phyloP scores from a whole-genome alignment of 805 yeast species.

The Candida schatavii region DNA sequence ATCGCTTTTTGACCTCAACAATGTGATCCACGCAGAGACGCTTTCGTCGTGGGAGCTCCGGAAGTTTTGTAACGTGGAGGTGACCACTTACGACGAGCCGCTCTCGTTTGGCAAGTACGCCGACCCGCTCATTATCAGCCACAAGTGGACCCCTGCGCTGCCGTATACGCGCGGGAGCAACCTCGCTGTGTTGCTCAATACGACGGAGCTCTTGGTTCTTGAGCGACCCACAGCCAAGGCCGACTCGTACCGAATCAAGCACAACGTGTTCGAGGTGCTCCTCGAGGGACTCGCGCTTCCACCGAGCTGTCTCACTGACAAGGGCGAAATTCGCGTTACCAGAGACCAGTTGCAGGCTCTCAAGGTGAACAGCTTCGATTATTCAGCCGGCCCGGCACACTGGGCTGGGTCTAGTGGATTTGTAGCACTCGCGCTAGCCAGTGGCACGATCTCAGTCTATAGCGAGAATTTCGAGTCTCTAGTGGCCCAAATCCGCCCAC shows the following conservation, averaged over 20 bases:
- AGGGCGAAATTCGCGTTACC: constrained; percentile 18
- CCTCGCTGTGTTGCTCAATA: constrained; percentile 34
- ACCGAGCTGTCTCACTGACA: constrained; percentile 13
- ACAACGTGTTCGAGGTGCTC: constrained; percentile 26
- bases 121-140: constrained; percentile 33
- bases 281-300: constrained; percentile 19
- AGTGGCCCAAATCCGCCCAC: background rate
- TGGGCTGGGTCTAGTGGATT: background rate
- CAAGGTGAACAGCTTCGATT: constrained; percentile 26
- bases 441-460: background rate
- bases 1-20: constrained; percentile 22
- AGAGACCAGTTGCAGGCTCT: constrained; percentile 20
- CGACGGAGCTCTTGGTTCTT: constrained; percentile 36
- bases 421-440: background rate
- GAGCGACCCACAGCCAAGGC: constrained; percentile 22
- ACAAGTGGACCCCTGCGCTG: constrained; percentile 31
- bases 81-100: constrained; percentile 24
- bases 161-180: constrained; percentile 23
- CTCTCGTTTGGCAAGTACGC: constrained; percentile 29
- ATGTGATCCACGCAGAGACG: constrained; percentile 26
- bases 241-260: constrained; percentile 21
- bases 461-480: background rate
- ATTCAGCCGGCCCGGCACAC: constrained; percentile 13
- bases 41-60: constrained; percentile 28
- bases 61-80: constrained; percentile 22